Evolutionary conservation across 2,329 filamentous ascomycete species (phyloP), one percentile per base, ranked within the genome.

Genomic region (Stenocarpella maydis): DNA sequence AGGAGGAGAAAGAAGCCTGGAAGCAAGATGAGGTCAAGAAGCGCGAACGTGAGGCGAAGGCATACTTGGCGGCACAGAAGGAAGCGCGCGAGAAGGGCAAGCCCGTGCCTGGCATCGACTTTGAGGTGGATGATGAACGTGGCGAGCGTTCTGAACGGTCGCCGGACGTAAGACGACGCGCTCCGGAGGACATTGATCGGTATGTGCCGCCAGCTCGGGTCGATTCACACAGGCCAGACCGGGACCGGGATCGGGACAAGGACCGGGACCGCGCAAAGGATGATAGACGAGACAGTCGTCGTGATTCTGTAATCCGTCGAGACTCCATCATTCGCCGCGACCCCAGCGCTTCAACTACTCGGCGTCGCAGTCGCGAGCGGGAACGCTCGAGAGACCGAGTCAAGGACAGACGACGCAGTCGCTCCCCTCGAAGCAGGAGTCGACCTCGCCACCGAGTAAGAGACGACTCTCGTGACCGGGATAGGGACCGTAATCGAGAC

Each of bases 41-140:
- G 75, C 85, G 88, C 63, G 88, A 90, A 76, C 85, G 85, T 72
- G 88, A 90, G 77, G 89, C 89, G 47, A 90, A 89, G 76, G 87
- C 87, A 5, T 91, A 90, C 73, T 80, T 90, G 45, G 87, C 87
- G 8, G 87, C 87, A 3, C 87, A 89, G 73, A 86, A 87, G 71
- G 87, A 90, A 73, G 88, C 88, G 39, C 83, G 86, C 37, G 84
- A 84, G 58, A 90, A 90, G 75, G 87, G 87, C 10, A 76, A 88
- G 49, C 86, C 87, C 1, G 78, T 88, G 24, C 86, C 87, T 0
- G 85, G 86, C n/a, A 80, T 88, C n/a, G 85, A 88, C 65, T 86
- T 88, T 72, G 84, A 82, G 72, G 81, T 79, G 63, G 76, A 78
- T 7, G 82, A 81, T 21, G 84, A 85, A 28, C 78, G 69, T n/a